These are phyloP conservation scores for Saccharum spontaneum DNA, from an alignment of 176 grass and related monocot species.

Conservation along the genomic window DNA sequence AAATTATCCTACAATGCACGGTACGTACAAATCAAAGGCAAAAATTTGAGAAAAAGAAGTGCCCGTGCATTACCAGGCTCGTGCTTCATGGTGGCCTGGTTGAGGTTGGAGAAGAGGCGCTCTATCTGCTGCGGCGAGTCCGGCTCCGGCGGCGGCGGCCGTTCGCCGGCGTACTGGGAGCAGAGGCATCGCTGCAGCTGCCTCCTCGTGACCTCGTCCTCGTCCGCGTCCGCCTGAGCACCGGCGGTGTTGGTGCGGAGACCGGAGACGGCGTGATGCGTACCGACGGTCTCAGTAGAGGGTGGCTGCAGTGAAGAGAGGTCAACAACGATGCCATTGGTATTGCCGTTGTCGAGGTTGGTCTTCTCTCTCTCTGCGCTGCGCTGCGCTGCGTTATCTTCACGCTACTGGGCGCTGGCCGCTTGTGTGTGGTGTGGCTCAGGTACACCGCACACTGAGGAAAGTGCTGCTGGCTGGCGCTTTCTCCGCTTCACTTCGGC, in stretches of 20 bases:
- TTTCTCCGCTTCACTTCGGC: too few species aligned
- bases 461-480: not conserved
- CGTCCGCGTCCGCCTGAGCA: not conserved
- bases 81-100: conserved; percentile 84
- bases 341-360: not conserved
- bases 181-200: conserved; percentile 48
- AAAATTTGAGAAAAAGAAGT: not conserved
- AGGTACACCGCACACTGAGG: not conserved
- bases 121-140: conserved; percentile 47
- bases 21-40: not conserved
- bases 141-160: conserved; percentile 26
- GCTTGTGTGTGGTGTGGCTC: not conserved
- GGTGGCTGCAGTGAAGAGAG: conserved; percentile 30
- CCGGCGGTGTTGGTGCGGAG: not conserved
- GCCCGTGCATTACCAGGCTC: conserved; percentile 53
- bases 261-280: not conserved
- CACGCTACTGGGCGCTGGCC: too few species aligned
- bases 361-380: not conserved
- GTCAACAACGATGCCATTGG: conserved; percentile 36
- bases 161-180: conserved; percentile 38
- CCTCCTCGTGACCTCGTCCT: not conserved
- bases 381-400: not conserved
- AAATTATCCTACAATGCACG: not conserved
- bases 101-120: conserved; percentile 93
- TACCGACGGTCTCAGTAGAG: conserved; percentile 18